phyloP scores from a whole-genome alignment of 768 basidiomycete species.

The Sarcodon aspratus region DNA sequence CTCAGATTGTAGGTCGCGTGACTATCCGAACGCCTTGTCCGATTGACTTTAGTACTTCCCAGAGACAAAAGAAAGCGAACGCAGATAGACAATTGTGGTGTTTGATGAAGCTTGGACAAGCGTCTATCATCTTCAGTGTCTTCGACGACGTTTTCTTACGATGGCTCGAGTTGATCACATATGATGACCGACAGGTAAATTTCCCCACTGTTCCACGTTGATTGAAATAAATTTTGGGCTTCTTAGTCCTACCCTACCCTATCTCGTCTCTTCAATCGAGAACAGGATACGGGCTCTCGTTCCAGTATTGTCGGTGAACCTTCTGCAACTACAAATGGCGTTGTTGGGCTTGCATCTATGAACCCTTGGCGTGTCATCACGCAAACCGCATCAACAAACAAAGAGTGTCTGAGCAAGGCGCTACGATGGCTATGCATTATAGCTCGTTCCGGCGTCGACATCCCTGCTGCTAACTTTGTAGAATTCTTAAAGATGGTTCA shows the following conservation, averaged over 20 bases:
- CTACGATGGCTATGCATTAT: conserved; percentile 52
- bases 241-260: conserved; percentile 40
- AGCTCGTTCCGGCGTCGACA: conserved; percentile 52
- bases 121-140: conserved; percentile 39
- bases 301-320: conserved; percentile 23
- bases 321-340: conserved; percentile 18
- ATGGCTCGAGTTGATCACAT: conserved; percentile 37
- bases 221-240: not conserved
- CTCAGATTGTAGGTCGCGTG: not conserved
- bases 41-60: not conserved
- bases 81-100: conserved; percentile 34
- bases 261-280: conserved; percentile 45
- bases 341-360: conserved; percentile 16
- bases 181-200: not conserved
- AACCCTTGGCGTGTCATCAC: conserved; percentile 49
- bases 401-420: conserved; percentile 31
- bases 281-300: conserved; percentile 31
- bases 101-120: conserved; percentile 43
- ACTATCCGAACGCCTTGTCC: not conserved
- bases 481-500: conserved; percentile 32
- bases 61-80: not conserved
- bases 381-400: conserved; percentile 28
- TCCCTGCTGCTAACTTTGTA: conserved; percentile 39
- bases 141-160: conserved; percentile 47
- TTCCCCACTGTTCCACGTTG: not conserved